phyloP scores from a whole-genome alignment of 108 stramenopile species.

The Fragilariopsis cylindrus region DNA sequence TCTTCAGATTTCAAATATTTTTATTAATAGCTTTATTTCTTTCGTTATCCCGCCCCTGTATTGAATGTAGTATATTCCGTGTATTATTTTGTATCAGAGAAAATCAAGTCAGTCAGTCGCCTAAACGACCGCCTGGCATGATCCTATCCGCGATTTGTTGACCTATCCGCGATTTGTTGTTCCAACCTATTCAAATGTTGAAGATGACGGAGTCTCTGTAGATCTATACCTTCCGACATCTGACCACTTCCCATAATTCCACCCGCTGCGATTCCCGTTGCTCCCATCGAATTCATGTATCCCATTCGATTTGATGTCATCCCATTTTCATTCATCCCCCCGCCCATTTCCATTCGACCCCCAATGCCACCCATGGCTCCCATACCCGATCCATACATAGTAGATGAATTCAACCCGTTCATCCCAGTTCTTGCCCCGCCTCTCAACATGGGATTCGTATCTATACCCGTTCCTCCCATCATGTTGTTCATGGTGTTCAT shows the following conservation, averaged over 20 bases:
- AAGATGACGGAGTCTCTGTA: constrained; percentile 26
- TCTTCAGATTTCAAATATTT: too few relatives aligned
- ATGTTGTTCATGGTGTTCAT: not conserved
- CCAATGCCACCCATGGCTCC: not conserved
- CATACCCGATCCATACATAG: not conserved
- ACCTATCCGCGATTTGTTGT: constrained; percentile 3
- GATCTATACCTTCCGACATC: constrained; percentile 2
- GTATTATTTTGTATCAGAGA: too few relatives aligned
- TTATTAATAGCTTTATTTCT: too few relatives aligned
- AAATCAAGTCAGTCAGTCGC: too few relatives aligned
- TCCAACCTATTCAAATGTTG: constrained; percentile 35
- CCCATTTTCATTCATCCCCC: not conserved
- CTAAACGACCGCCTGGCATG: too few relatives aligned
- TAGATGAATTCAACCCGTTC: not conserved
- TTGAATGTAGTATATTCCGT: too few relatives aligned
- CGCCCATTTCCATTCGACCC: not conserved
- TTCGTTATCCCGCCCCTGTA: too few relatives aligned
- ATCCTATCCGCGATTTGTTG: not conserved
- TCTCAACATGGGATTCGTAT: not conserved
- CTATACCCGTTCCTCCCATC: constrained; percentile 9
- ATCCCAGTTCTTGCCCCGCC: not conserved
- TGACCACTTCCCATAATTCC: not conserved
- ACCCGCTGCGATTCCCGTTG: constrained; percentile 10
- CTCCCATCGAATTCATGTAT: constrained; percentile 10
- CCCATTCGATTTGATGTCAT: not conserved